Evolutionary conservation across 306 rosid genomes (phyloP).

Genomic region (Betula pendula): DNA sequence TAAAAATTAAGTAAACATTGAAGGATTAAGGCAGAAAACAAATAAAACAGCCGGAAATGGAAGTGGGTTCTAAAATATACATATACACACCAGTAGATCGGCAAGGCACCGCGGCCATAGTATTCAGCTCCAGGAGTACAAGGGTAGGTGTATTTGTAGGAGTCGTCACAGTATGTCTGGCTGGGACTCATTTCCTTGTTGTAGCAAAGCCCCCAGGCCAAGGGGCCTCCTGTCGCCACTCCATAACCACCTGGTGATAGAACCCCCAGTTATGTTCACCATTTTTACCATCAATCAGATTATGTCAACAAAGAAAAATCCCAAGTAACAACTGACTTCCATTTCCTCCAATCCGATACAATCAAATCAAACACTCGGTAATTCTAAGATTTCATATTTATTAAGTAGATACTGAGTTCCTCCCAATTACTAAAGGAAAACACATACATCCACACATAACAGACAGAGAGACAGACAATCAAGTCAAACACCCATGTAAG

Average conservation of each 20-base stretch:
- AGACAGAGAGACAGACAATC: background rate
- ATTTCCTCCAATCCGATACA: background rate
- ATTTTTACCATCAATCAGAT: background rate
- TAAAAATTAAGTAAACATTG: background rate
- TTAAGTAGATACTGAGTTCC: background rate
- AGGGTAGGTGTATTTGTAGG: constrained; percentile 75
- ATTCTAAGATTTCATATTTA: background rate
- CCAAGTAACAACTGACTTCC: background rate
- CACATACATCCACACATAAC: background rate
- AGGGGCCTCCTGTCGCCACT: constrained; percentile 96
- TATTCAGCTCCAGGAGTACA: constrained; percentile 87
- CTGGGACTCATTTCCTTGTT: constrained; percentile 95
- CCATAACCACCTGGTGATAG: constrained; percentile 86
- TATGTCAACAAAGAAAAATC: background rate
- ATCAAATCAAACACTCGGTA: background rate
- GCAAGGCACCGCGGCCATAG: constrained; percentile 98
- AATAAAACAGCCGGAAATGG: background rate
- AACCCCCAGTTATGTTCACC: constrained; percentile 21
- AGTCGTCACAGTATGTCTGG: constrained; percentile 85
- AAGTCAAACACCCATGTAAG: background rate
- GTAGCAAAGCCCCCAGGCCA: constrained; percentile 94
- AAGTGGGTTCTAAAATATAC: background rate
- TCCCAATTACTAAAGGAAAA: background rate
- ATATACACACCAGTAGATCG: constrained; percentile 74
- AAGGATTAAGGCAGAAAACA: background rate